Base-by-base conservation (phyloP, 805 yeast genomes). In the Peterozyma toletana region DNA sequence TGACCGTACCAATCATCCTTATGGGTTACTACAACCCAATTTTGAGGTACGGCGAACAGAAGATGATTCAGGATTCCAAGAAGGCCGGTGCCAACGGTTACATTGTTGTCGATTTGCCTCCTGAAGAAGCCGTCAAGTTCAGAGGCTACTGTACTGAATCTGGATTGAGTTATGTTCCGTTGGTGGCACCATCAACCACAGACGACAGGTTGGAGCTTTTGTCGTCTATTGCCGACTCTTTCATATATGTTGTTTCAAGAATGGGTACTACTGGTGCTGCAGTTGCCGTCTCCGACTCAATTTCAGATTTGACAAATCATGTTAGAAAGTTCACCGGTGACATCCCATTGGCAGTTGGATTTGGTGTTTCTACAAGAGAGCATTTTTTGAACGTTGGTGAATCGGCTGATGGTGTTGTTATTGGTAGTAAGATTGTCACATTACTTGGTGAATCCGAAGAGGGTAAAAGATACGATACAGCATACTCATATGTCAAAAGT, bases 21-120 rank as follows among this genome's bases (percentile, higher is more conserved):
- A 93, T 93, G 99, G 99, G 99, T 47, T 93, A 93, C 75, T 93
- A 88, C 69, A 93, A 93, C 66, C 99, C 99, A 13, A 80, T 93
- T 51, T 62, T 87, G 60, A 82, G 76, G 52, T 91, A 83, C 60
- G 99, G 97, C 43, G 99, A 93, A 67, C 83, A 83, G 55, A 72
- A 79, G 62, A 72, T 93, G 68, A 78, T 89, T 49, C 67, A 71
- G 49, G 96, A 84, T 50, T 75, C 95, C n/a, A 79, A 81, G 42
- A 73, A 68, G 18, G 96, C 90, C 1, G 99, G 99, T 50, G 99
- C 89, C 40, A 89, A 87, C 58, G 99, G 98, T 18, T 93, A 83
- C 64, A 83, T 93, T 55, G 79, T 93, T 41, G 97, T 91, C 37
- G 99, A 93, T 63, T 71, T 93, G 55, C 99, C 99, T 41, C 99